These are phyloP conservation scores for Benincasa hispida DNA, from an alignment of 306 rosid genomes.

Conservation along the genomic window DNA sequence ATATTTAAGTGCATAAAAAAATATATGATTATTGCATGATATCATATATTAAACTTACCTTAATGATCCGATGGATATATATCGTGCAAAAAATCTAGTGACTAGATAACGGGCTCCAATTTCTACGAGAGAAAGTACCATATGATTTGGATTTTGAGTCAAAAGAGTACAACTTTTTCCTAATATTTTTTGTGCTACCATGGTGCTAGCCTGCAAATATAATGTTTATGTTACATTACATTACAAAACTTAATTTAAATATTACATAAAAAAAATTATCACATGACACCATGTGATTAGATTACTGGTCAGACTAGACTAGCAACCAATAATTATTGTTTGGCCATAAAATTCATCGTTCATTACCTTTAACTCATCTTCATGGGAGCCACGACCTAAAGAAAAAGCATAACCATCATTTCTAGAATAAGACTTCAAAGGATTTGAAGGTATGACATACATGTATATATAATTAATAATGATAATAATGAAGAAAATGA, in stretches of 20 bases:
- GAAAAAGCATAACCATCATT: background rate
- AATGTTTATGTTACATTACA: too few relatives aligned
- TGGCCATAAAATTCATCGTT: too few relatives aligned
- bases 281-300: too few relatives aligned
- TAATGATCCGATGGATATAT: constrained; percentile 51
- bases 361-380: constrained; percentile 76
- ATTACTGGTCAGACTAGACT: too few relatives aligned
- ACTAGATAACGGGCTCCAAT: constrained; percentile 64
- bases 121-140: constrained; percentile 70
- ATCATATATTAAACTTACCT: constrained; percentile 73
- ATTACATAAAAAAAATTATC: too few relatives aligned
- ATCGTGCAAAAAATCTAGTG: constrained; percentile 47
- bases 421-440: too few relatives aligned
- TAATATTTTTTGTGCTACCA: constrained; percentile 50
- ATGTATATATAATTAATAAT: too few relatives aligned
- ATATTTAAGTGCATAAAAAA: too few relatives aligned
- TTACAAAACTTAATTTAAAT: background rate
- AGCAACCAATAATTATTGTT: too few relatives aligned
- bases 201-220: constrained; percentile 61
- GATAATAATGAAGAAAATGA: too few relatives aligned
- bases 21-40: too few relatives aligned
- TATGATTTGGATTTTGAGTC: constrained; percentile 52
- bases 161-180: constrained; percentile 35
- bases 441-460: too few relatives aligned
- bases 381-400: constrained; percentile 91